Evolutionary conservation across 2,329 filamentous ascomycete genomes (phyloP), one percentile per base, ranked within the genome.

Genomic region (Emmonsiellopsis sp.): DNA sequence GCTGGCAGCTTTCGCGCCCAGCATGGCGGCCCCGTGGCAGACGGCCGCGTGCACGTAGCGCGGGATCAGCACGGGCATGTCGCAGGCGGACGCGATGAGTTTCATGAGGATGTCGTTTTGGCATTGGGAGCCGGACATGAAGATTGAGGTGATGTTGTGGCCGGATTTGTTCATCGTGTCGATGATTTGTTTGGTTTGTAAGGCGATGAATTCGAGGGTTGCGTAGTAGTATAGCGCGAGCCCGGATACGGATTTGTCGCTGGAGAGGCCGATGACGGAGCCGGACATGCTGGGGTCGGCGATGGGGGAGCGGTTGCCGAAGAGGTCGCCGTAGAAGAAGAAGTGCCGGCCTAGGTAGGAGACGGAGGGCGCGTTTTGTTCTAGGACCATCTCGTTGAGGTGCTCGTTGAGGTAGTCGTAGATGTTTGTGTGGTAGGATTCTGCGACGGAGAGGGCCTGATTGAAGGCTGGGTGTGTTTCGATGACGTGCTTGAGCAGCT

Each of bases 81-180:
- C 79, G 72, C 92, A 97, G 0, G 86, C 87, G 0, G 91, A 93
- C 11, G 93, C 90, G 62, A 98, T 86, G 13, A 98, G 82, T 54
- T 84, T 80, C 85, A 98, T 95, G 53, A 98, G 78, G 56, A 97
- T 83, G 35, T 86, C 83, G 71, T 98, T 98, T 73, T 96, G 91
- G 76, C 93, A 98, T 70, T 97, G 93, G 9, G 89, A 94, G 57
- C 93, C 93, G 4, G 89, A 95, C 93, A 98, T 97, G 81, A 97
- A 98, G 72, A 98, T 95, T 58, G 86, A 92, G 49, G 80, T 84
- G 69, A 98, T 91, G 61, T 81, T 77, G 73, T 98, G 93, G 8
- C 93, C 93, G 1, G 89, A 78, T 46, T 80, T 76, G 77, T 97
- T 98, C 91, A 98, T 96, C 37, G 86, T 81, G 64, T 94, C 86